A percentile compares a stretch with the other conserved stretches of the same genome.
phyloP scores from a whole-genome alignment of 345 rosid species.

The Odontarrhena argentea region DNA sequence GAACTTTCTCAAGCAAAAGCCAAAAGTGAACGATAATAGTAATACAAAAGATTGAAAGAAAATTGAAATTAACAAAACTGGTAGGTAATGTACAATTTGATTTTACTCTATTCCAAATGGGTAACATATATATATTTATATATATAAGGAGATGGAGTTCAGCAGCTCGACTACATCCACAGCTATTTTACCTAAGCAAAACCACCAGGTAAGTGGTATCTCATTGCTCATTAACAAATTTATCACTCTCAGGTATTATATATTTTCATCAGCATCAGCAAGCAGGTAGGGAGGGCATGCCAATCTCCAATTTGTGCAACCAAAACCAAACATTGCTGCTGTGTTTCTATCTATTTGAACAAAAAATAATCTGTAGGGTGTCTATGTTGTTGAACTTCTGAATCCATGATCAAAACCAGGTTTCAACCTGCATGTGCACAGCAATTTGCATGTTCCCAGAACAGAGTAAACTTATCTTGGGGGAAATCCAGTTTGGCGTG shows the following conservation, averaged over 20 bases:
- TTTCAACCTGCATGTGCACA: conserved; percentile 20
- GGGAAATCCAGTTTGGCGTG: conserved; percentile 69
- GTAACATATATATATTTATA: conserved; percentile 29
- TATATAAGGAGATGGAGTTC: conserved; percentile 31
- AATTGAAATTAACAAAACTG: conserved; percentile 58
- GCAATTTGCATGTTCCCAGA: conserved; percentile 23
- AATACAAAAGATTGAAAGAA: neutral
- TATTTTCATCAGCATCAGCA: conserved; percentile 25
- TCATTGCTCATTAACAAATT: conserved; percentile 36
- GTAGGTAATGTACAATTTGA: conserved; percentile 73
- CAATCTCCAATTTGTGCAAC: conserved; percentile 28
- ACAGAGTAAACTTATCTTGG: conserved; percentile 54
- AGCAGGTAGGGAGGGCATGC: conserved; percentile 5
- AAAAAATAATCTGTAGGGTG: conserved; percentile 16
- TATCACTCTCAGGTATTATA: conserved; percentile 25
- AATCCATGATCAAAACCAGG: conserved; percentile 21
- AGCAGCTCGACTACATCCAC: conserved; percentile 41
- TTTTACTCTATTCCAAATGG: conserved; percentile 36
- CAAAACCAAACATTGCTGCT: conserved; percentile 30
- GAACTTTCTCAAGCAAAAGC: too few species aligned
- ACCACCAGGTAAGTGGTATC: conserved; percentile 40
- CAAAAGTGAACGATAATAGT: too few species aligned
- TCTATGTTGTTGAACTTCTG: conserved; percentile 29
- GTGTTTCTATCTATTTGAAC: neutral
- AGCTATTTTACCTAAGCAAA: conserved; percentile 57